Evolutionary conservation across 2,329 filamentous ascomycete species (phyloP), one percentile per base, ranked within the genome.

Genomic region (Epichloe gansuensis): DNA sequence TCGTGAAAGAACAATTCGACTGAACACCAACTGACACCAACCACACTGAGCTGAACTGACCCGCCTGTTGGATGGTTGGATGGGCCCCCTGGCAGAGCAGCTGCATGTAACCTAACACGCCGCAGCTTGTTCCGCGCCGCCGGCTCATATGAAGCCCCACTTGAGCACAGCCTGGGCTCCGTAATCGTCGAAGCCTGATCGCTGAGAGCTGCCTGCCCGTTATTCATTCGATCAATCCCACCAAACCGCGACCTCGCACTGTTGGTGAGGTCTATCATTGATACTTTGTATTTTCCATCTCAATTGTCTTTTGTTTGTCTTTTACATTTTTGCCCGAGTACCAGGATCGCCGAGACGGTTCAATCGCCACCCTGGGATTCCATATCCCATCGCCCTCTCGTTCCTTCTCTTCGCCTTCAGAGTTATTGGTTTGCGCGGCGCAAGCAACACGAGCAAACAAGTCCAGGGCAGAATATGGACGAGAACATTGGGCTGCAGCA

Each of bases 401-500:
- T 11, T 21, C 39, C 27, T 27, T 11, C 42, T 17, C 41, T 25
- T 47, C 40, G 17, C 47, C 52, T 41, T 50, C 27, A 35, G 5
- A 38, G 49, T 34, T 35, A 41, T 46, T 45, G 45, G 48, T 35
- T 44, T 42, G 40, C 40, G 44, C 49, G 45, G 48, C 47, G 51
- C 41, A 12, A 12, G 15, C 49, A 35, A 2, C 38, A 27, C 36
- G 47, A 45, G 17, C 23, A 39, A 39, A 38, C n/a, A 17, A 25
- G 35, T 2, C 21, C 7, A 23, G 21, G 39, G 21, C n/a, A 42
- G 36, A 54, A 50, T 57, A 71, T 71, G 68, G 68, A 71, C 52
- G 68, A 71, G 55, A 67, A 68, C 52, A 60, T 64, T 50, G 68
- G 66, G 49, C 62, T 63, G 54, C 61, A 60, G 48, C 63, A 61